Base-by-base conservation (phyloP, 129 eudicot genomes). In the Pittosporum tobira region DNA sequence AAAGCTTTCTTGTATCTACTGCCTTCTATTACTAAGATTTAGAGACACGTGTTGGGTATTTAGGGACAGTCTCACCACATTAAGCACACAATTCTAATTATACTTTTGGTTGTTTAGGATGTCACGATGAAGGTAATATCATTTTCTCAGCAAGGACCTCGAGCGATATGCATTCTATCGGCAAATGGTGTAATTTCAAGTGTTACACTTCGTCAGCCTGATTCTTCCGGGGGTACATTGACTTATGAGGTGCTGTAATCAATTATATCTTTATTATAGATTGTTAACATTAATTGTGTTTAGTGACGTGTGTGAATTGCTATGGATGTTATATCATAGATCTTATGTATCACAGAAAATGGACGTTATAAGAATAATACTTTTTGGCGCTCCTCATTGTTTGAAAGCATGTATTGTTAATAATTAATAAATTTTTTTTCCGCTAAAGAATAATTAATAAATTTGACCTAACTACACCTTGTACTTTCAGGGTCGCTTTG, bases 221-320 rank as follows among this genome's bases (percentile, higher is more conserved):
- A 70, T 61, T 70, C 74, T 27, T 70, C 68, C 43, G 68, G 74
- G 46, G 68, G 74, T 27, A 70, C 74, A 24, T 45, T 70, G 43
- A 70, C 74, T 16, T 61, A 70, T 16, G 74, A 70, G 68, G 74
- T 70, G 29, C 59, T 28, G 25, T 15, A 43, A 11, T 42, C n/a
- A 18, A 31, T 36, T 18, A 28, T n/a, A 30, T 54, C 43, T 2
- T 56, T 56, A 21, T 30, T 10, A 12, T 31, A 12, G 36, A 56
- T 31, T 6, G 4, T n/a, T 56, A 3, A 18, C 26, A 54, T 13
- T 54, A 16, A 18, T 6, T 52, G 22, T 51, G 27, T 18, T 15
- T 2, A 24, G 57, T 1, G 0, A 53, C 16, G 8, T 27, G 31
- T 31, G 26, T 27, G 40, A 0, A 26, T 8, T 53, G 38, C 29